Base-by-base conservation (phyloP, 176 grass and related monocot species). In the Thinopyrum elongatum region DNA sequence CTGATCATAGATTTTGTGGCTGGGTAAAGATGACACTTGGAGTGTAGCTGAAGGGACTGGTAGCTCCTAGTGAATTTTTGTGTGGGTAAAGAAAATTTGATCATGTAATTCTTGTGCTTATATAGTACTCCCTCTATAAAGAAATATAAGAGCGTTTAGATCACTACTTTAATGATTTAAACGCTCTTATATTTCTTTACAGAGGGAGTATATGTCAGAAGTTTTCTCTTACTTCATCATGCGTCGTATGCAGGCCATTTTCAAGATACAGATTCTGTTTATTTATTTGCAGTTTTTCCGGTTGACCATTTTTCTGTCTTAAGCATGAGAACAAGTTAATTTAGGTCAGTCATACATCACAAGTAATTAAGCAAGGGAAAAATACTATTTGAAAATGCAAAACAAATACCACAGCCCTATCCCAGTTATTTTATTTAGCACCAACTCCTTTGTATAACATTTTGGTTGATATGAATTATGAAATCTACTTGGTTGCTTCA, bases 11-110 rank as follows among this genome's bases (percentile, higher is more conserved):
- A 68, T 70, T 46, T 58, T 70, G 80, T 70, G 60, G 59, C 33
- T 59, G 77, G 77, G 70, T 81, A 85, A 55, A 83, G 84, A 79
- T 19, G 73, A 19, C 22, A 76, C 53, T 51, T 86, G 79, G 27
- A 85, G 82, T 75, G 68, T 42, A 78, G 8, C 42, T 71, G 6
- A 90, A 83, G 53, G 27, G 30, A 19, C 83, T 70, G 29, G n/a
- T 74, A 49, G 71, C 49, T 76, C 59, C 64, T 63, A 19, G n/a
- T 41, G 10, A 10, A 70, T 51, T 70, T 47, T 33, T 23, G 7
- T 29, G 36, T 16, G 2, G 1, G 5, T 55, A 14, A 30, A 19
- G 3, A 36, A 6, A 22, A 38, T n/a, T 46, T 78, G 10, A 17
- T 7, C 34, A 49, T 49, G 25, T 78, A 29, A 29, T 7, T 3